A percentile compares a stretch with the other conserved stretches of the same genome.
Conservation (phyloP, 169 alveolate species). For the Cryptosporidium tyzzeri region DNA sequence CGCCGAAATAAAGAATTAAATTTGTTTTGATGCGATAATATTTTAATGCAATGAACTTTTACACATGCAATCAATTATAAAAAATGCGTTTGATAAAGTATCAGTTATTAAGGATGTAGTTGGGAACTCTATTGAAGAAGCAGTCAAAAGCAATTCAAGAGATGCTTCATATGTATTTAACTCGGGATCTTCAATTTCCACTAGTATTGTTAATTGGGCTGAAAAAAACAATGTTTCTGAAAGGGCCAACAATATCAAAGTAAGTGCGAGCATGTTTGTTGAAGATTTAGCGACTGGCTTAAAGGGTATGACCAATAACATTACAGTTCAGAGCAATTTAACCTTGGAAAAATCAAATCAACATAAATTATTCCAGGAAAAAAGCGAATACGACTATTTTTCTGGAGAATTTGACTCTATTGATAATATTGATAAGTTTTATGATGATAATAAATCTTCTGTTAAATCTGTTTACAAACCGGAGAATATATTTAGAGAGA, state of each 20-base stretch:
- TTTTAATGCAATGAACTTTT: constrained; percentile 18
- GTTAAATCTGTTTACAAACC: not conserved
- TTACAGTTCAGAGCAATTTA: constrained; percentile 7
- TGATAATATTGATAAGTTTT: constrained; percentile 2
- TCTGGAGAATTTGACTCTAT: constrained; percentile 1
- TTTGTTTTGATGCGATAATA: not conserved
- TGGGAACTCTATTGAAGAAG: constrained; percentile 64
- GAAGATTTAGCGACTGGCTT: constrained; percentile 57
- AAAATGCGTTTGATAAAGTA: constrained; percentile 69
- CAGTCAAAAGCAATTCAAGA: constrained; percentile 43
- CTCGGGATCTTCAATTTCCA: constrained; percentile 52
- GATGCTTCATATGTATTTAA: constrained; percentile 38
- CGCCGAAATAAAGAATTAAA: not conserved
- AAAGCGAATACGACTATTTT: constrained; percentile 16
- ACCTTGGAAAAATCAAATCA: constrained; percentile 3
- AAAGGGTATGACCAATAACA: constrained; percentile 44
- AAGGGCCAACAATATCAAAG: constrained; percentile 38
- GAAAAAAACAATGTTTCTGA: constrained; percentile 60
- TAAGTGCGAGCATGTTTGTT: constrained; percentile 39
- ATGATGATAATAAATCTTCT: not conserved
- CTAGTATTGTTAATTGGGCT: constrained; percentile 71
- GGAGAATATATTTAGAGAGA: not conserved
- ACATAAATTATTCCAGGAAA: not conserved
- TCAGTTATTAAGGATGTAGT: constrained; percentile 66
- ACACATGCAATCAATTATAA: constrained; percentile 69